Percentiles rank a stretch among this genome's conserved stretches.
These are phyloP conservation scores for Salix brachista DNA, from an alignment of 345 rosid genomes.

Conservation along the genomic window DNA sequence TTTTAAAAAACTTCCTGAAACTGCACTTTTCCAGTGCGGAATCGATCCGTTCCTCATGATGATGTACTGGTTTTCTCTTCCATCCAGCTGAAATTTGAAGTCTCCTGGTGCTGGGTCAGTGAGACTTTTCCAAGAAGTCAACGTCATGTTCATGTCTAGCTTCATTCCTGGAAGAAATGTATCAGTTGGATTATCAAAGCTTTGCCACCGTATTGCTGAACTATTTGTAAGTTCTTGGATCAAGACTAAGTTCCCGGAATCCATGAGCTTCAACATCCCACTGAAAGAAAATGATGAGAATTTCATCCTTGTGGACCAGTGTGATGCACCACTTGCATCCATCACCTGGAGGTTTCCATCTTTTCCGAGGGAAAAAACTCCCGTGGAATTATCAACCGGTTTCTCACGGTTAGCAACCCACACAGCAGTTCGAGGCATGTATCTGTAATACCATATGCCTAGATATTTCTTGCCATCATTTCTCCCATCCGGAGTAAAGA, in stretches of 20 bases:
- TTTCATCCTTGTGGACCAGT: background rate
- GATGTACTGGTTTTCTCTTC: background rate
- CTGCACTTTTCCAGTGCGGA: conserved; percentile 6
- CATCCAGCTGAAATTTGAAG: conserved; percentile 3
- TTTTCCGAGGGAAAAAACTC: background rate
- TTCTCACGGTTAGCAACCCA: background rate
- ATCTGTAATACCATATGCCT: too few relatives aligned
- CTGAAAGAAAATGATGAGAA: too few relatives aligned
- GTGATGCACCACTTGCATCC: too few relatives aligned
- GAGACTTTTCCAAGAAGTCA: background rate
- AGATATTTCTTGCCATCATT: too few relatives aligned
- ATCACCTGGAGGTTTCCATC: background rate
- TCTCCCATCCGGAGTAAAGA: too few relatives aligned
- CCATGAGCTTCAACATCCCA: background rate
- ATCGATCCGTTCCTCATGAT: background rate
- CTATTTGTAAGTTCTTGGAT: background rate
- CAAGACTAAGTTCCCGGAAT: background rate
- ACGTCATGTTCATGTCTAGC: background rate
- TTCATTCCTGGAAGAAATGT: background rate
- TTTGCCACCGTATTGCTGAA: background rate
- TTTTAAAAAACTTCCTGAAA: background rate
- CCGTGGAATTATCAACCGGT: background rate
- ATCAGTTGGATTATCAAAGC: background rate
- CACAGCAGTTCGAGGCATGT: background rate
- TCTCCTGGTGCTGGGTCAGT: conserved; percentile 5